Percentiles rank a stretch among this genome's conserved stretches.
Evolutionary conservation across 2,329 filamentous ascomycete genomes (phyloP).

Genomic region (Gnomoniopsis sp.): DNA sequence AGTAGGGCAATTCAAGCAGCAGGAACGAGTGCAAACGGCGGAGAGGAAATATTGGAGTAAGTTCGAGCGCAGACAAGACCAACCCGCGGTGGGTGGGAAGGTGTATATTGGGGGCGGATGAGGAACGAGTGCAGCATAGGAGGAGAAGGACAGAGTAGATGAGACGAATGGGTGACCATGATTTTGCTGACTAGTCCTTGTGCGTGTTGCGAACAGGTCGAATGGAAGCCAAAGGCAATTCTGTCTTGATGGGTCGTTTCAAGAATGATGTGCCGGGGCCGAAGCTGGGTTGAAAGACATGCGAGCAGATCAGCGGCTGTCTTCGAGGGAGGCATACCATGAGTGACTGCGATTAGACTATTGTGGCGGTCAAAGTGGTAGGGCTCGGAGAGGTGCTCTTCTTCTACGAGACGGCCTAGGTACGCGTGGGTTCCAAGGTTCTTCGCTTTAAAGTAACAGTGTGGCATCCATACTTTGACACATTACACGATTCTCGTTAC

Average conservation of each 20-base stretch:
- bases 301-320: no score
- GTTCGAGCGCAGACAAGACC: slow-evolving; percentile 15
- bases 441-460: no score
- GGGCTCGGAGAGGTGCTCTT: no score
- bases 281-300: neutral
- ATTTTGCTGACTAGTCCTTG: neutral
- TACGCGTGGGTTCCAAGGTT: no score
- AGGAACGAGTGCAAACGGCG: slow-evolving; percentile 22
- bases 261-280: neutral
- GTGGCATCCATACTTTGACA: no score
- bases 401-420: no score
- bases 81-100: neutral
- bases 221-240: neutral
- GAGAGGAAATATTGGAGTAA: slow-evolving; percentile 20
- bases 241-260: neutral
- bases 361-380: no score
- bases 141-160: neutral
- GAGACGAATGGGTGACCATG: no score
- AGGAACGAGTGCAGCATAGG: neutral
- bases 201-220: neutral
- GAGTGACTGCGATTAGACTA: no score
- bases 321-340: no score
- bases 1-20: slow-evolving; percentile 25
- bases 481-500: no score
- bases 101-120: neutral